A percentile compares a stretch with the other conserved stretches of the same genome.
Conservation (phyloP, 306 rosid species). For the Prunus mongolica region DNA sequence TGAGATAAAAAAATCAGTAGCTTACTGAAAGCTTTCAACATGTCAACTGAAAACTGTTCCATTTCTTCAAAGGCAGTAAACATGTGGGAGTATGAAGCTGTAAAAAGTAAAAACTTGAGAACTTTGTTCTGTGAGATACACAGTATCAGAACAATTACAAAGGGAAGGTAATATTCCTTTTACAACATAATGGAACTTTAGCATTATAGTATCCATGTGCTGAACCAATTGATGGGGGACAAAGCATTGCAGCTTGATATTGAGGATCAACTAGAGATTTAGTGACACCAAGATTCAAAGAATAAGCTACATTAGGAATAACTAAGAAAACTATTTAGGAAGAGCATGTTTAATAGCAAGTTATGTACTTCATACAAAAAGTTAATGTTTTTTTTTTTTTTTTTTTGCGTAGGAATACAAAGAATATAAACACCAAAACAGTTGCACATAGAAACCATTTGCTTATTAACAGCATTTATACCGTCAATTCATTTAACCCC, state of each 20-base stretch:
- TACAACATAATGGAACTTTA: neutral
- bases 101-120: neutral
- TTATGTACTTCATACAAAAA: neutral
- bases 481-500: neutral
- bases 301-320: neutral
- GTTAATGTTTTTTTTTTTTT: neutral
- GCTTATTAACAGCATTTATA: neutral
- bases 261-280: neutral
- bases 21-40: neutral
- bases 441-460: neutral
- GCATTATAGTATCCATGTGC: neutral
- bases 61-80: neutral
- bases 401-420: neutral
- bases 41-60: neutral
- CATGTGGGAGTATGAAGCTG: neutral
- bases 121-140: neutral
- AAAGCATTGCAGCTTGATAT: neutral
- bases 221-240: neutral
- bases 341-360: neutral
- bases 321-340: neutral
- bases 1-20: constrained; percentile 21
- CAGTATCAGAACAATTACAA: neutral
- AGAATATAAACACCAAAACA: neutral
- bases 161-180: neutral
- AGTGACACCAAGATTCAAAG: neutral